These are phyloP conservation scores for Cryptococcus amylolentus DNA, from an alignment of 1,284 basidiomycete species.

Conservation along the genomic window DNA sequence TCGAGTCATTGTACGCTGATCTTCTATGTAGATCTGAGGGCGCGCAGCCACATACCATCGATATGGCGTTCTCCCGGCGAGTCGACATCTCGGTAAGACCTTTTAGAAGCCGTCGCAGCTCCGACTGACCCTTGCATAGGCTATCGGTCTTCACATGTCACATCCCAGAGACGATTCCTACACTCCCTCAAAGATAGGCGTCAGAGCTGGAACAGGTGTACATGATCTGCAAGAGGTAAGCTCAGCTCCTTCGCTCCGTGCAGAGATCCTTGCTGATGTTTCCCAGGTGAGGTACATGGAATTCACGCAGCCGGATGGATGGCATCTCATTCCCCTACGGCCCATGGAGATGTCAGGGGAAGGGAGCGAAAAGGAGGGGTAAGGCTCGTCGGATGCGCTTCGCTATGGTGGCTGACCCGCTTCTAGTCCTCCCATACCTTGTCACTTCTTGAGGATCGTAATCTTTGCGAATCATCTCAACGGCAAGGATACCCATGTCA, in stretches of 20 bases:
- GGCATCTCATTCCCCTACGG: conserved; percentile 86
- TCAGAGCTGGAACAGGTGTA: conserved; percentile 86
- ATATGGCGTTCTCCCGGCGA: conserved; percentile 86
- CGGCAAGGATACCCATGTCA: conserved; percentile 97
- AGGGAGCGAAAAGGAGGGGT: conserved; percentile 55
- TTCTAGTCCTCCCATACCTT: conserved; percentile 73
- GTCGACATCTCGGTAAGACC: conserved; percentile 75
- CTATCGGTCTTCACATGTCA: conserved; percentile 84
- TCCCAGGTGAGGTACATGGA: conserved; percentile 67
- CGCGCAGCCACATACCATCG: conserved; percentile 93
- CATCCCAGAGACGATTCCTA: conserved; percentile 92
- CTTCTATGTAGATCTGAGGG: conserved; percentile 75
- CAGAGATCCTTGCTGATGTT: background rate
- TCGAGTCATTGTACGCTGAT: background rate
- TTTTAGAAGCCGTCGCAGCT: background rate
- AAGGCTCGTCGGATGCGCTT: conserved; percentile 49
- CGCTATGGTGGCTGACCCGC: background rate
- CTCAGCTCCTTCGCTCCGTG: background rate
- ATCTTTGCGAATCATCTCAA: conserved; percentile 94
- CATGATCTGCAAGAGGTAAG: conserved; percentile 82
- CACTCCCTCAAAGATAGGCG: conserved; percentile 84
- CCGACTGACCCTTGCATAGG: conserved; percentile 55
- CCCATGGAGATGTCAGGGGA: conserved; percentile 71
- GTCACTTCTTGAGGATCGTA: conserved; percentile 85
- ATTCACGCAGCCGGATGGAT: conserved; percentile 86